Evolutionary conservation across 208 protist genomes (phyloP).

Genomic region (Wallacemonas sp.): DNA sequence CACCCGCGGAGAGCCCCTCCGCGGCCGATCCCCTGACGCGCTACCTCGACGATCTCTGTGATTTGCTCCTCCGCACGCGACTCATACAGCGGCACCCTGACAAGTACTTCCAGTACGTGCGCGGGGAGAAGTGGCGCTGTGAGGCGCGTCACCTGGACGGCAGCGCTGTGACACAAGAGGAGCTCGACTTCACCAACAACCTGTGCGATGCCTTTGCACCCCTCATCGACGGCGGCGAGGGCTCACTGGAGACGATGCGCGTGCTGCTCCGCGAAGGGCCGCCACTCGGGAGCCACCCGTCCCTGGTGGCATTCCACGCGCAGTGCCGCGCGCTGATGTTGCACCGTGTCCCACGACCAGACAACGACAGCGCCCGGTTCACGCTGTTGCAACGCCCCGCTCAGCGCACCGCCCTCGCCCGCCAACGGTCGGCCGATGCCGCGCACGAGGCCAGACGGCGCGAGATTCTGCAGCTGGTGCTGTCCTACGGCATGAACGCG

Average conservation of each 20-base stretch:
- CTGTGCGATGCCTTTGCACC: constrained; percentile 48
- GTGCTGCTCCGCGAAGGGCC: constrained; percentile 52
- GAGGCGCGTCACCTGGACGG: constrained; percentile 43
- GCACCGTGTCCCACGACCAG: constrained; percentile 21
- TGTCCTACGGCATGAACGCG: constrained; percentile 70
- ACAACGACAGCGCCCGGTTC: constrained; percentile 54
- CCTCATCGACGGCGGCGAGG: constrained; percentile 30
- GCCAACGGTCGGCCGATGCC: not conserved
- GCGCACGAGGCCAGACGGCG: constrained; percentile 17
- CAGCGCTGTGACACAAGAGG: constrained; percentile 37
- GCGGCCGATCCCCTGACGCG: constrained; percentile 19
- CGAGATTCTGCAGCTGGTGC: constrained; percentile 56
- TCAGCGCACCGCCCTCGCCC: not conserved
- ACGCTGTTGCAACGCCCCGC: constrained; percentile 30
- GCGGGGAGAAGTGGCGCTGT: constrained; percentile 25
- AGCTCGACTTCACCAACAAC: constrained; percentile 46
- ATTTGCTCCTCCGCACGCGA: constrained; percentile 55
- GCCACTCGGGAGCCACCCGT: constrained; percentile 14
- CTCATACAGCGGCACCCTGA: constrained; percentile 82
- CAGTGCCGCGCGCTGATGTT: constrained; percentile 41
- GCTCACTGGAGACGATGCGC: constrained; percentile 36
- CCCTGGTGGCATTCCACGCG: constrained; percentile 29
- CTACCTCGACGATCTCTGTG: constrained; percentile 75
- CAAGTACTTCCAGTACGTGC: constrained; percentile 70
- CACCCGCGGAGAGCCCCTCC: not conserved